Conservation (phyloP, 805 yeast species). For the Zygosaccharomyces rouxii region DNA sequence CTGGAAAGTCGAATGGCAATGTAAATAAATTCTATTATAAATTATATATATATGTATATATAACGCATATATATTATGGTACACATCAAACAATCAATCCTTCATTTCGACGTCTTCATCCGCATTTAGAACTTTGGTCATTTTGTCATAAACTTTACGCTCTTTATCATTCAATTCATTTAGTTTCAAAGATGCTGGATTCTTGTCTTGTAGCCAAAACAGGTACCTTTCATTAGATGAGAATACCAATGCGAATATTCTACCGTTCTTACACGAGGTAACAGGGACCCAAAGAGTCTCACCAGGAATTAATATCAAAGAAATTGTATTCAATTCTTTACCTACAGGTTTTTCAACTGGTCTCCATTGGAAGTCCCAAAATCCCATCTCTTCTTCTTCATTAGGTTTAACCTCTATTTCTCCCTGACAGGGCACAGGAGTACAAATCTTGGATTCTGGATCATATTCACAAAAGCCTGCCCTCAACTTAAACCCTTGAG, state of each 20-base stretch:
- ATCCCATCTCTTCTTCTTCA: conserved; percentile 33
- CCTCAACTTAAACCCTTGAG: conserved; percentile 41
- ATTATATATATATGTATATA: background rate
- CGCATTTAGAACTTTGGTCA: conserved; percentile 45
- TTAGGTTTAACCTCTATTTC: conserved; percentile 30
- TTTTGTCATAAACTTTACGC: conserved; percentile 44
- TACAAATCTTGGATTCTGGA: conserved; percentile 51
- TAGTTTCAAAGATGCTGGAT: conserved; percentile 46
- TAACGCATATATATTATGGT: background rate
- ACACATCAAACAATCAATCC: conserved; percentile 6
- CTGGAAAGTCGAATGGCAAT: conserved; percentile 73
- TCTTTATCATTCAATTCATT: conserved; percentile 56
- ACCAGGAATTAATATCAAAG: conserved; percentile 71
- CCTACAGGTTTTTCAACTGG: conserved; percentile 30
- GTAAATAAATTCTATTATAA: conserved; percentile 5
- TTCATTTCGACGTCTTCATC: conserved; percentile 24
- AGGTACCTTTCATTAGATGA: conserved; percentile 55
- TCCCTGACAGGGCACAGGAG: conserved; percentile 58
- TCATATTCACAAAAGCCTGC: conserved; percentile 62
- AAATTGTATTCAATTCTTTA: conserved; percentile 28
- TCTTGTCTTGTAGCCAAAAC: conserved; percentile 73
- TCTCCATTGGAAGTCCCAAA: conserved; percentile 35
- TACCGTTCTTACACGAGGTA: conserved; percentile 64
- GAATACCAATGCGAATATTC: conserved; percentile 68
- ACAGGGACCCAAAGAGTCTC: conserved; percentile 75